These are phyloP conservation scores for Pseudogymnoascus sp. DNA, from an alignment of 2,329 filamentous ascomycete genomes.

Conservation along the genomic window DNA sequence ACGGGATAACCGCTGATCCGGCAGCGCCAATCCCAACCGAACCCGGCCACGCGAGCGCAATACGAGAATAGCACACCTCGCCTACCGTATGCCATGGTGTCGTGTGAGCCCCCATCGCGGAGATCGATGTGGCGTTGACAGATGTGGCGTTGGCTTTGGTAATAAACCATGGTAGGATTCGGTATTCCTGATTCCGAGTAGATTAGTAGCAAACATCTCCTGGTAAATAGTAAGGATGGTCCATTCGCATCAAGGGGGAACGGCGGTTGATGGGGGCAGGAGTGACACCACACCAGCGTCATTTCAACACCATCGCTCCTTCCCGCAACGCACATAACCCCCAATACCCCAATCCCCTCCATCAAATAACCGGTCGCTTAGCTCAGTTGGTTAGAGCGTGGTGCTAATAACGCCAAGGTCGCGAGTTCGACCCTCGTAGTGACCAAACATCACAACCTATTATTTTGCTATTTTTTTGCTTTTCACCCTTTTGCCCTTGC, in stretches of 20 bases:
- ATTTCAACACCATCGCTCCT: no score
- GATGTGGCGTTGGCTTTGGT: not conserved
- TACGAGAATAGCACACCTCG: not conserved
- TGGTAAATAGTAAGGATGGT: no score
- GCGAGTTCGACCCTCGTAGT: not conserved
- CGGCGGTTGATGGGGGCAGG: no score
- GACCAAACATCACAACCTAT: not conserved
- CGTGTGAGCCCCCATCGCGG: no score
- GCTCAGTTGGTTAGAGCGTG: slow-evolving; percentile 1
- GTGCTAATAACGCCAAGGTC: slow-evolving; percentile 2
- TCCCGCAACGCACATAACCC: no score
- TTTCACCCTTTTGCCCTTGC: not conserved
- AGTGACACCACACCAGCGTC: no score
- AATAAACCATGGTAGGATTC: no score
- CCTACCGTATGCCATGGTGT: no score
- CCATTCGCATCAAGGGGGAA: no score
- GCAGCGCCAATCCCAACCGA: not conserved
- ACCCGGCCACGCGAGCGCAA: not conserved
- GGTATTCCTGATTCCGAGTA: no score
- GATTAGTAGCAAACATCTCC: no score
- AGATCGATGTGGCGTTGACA: not conserved
- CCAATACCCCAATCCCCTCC: no score
- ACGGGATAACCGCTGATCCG: not conserved
- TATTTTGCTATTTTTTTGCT: not conserved
- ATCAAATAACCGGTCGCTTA: not conserved